Conservation (phyloP, 1,139 yeast species). For the Suhomyces kunorum region DNA sequence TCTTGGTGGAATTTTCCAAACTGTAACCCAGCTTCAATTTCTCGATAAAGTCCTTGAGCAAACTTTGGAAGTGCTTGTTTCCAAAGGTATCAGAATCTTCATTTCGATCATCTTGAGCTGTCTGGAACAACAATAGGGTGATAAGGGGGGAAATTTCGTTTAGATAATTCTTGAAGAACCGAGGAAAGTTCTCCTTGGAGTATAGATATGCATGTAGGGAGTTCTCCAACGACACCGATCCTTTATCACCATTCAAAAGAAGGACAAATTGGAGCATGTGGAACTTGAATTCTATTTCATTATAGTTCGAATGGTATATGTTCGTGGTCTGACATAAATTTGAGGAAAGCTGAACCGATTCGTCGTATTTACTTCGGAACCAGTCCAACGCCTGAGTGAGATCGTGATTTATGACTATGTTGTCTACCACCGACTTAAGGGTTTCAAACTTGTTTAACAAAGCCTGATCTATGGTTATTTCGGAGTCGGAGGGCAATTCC, state of each 20-base stretch:
- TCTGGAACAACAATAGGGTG: conserved; percentile 46
- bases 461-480: conserved; percentile 26
- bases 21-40: conserved; percentile 31
- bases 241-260: conserved; percentile 34
- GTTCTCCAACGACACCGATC: conserved; percentile 23
- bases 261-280: conserved; percentile 60
- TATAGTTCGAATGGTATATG: conserved; percentile 10
- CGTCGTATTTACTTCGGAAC: conserved; percentile 33
- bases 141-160: conserved; percentile 56
- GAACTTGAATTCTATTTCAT: conserved; percentile 57
- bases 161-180: conserved; percentile 39
- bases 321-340: conserved; percentile 5
- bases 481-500: conserved; percentile 23
- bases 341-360: conserved; percentile 9
- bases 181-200: conserved; percentile 54
- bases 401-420: conserved; percentile 37
- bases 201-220: conserved; percentile 54
- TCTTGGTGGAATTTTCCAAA: conserved; percentile 20
- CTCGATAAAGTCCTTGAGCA: conserved; percentile 26
- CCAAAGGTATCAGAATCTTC: conserved; percentile 14
- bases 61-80: conserved; percentile 21
- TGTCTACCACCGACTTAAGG: conserved; percentile 40
- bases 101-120: conserved; percentile 15
- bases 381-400: conserved; percentile 36
- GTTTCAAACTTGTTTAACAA: conserved; percentile 31